Conservation (phyloP, 306 rosid genomes). For the Mimosa pudica region DNA sequence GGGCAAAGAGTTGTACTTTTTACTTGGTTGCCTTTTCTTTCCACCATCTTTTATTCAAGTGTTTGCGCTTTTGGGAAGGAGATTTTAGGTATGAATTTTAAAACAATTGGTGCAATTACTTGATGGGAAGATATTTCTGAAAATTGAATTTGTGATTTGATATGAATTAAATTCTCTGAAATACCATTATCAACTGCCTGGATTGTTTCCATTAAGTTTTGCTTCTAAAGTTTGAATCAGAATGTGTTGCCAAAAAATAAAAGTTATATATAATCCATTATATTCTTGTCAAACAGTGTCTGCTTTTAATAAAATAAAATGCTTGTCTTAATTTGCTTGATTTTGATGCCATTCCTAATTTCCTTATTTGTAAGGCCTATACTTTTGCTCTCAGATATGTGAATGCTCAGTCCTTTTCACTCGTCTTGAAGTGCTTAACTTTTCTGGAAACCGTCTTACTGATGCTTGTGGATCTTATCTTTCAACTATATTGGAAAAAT, state of each 20-base stretch:
- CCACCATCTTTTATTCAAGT: neutral
- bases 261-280: constrained; percentile 3
- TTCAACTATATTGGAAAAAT: constrained; percentile 75
- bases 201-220: neutral
- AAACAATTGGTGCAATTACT: constrained; percentile 9
- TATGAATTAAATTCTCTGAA: constrained; percentile 27
- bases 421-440: constrained; percentile 85
- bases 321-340: constrained; percentile 11
- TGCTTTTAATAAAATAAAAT: neutral
- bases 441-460: constrained; percentile 92
- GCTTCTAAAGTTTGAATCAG: neutral
- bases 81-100: neutral
- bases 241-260: constrained; percentile 1
- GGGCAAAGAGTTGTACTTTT: constrained; percentile 31
- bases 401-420: constrained; percentile 74
- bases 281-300: neutral
- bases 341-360: constrained; percentile 19
- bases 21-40: constrained; percentile 7
- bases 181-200: constrained; percentile 6
- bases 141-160: neutral
- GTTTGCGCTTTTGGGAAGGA: neutral
- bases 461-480: constrained; percentile 90
- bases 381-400: constrained; percentile 63
- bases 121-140: neutral
- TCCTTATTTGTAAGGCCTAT: constrained; percentile 13